Evolutionary conservation across 257 asterid genomes (phyloP).

Genomic region (Primulina huaijiensis): DNA sequence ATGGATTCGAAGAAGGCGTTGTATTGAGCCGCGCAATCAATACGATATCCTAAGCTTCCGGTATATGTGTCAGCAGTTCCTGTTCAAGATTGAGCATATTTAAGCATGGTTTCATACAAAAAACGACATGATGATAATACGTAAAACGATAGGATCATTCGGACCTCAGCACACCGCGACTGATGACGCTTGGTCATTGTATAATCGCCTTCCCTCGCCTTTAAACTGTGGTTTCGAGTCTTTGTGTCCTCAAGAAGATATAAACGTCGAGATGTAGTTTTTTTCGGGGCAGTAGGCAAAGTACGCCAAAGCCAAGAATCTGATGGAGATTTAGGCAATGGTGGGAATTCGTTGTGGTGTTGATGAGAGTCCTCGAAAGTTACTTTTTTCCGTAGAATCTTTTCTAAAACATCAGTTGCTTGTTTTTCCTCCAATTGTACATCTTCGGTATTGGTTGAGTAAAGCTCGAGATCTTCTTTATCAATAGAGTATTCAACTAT

Average conservation of each 20-base stretch:
- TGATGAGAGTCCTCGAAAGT: conserved; percentile 19
- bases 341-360: conserved; percentile 40
- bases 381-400: conserved; percentile 20
- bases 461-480: conserved; percentile 20
- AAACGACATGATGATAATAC: neutral
- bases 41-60: neutral
- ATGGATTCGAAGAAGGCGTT: neutral
- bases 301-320: conserved; percentile 91
- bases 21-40: neutral
- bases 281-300: conserved; percentile 61
- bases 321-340: conserved; percentile 73
- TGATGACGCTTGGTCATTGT: conserved; percentile 33
- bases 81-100: neutral
- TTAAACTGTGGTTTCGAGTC: conserved; percentile 29
- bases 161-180: conserved; percentile 37
- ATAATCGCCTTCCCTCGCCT: conserved; percentile 37
- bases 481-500: conserved; percentile 17
- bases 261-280: conserved; percentile 29
- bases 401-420: conserved; percentile 23
- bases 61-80: neutral
- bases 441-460: conserved; percentile 18
- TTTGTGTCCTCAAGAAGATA: conserved; percentile 26
- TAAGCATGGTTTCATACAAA: neutral
- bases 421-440: conserved; percentile 21
- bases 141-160: neutral